Evolutionary conservation across 2,329 filamentous ascomycete genomes (phyloP), one percentile per base, ranked within the genome.

Genomic region (Diplocarpon mali): DNA sequence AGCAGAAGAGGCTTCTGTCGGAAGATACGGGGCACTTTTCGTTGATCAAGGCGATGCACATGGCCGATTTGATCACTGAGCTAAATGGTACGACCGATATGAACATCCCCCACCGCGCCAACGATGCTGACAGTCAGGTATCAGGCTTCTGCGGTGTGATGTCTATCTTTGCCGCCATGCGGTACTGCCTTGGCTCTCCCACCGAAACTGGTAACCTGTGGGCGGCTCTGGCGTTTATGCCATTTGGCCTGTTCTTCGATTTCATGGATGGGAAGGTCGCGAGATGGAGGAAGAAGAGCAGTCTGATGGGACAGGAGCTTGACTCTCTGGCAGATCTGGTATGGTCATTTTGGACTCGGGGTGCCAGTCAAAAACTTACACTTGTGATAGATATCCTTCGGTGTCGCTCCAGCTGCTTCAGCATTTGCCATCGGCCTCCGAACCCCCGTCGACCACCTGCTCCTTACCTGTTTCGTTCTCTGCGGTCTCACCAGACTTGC

Each of bases 201-300:
- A 62, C 72, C 47, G 69, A 83, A 44, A 70, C 78, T 56, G 70
- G 70, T 42, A 83, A 87, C 57, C 69, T 95, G 44, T 96, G 85
- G 76, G 68, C 81, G 29, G 89, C 92, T 2, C 77, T 98, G 39
- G 77, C 71, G 4, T 86, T 95, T 65, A 84, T 96, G 65, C 90
- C 90, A 0, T 85, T 95, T 48, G 89, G 88, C 5, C 71, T 96
- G 11, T 95, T 96, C 70, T 96, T 96, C 65, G 92, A 98, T 66
- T 93, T 95, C 62, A 87, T 96, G 74, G 92, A 98, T 65, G 92
- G 92, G 61, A 92, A 89, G 63, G 89, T 98, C 45, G 92, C 92
- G 52, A 75, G 92, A 53, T 96, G 92, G 92, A 80, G 92, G 63
- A 83, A 87, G 68, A 98, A 95, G 80, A 92, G 86, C 59, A 93